A percentile compares a stretch with the other conserved stretches of the same genome.
phyloP scores from a whole-genome alignment of 2,329 filamentous ascomycete genomes.

The Neonectria punicea region DNA sequence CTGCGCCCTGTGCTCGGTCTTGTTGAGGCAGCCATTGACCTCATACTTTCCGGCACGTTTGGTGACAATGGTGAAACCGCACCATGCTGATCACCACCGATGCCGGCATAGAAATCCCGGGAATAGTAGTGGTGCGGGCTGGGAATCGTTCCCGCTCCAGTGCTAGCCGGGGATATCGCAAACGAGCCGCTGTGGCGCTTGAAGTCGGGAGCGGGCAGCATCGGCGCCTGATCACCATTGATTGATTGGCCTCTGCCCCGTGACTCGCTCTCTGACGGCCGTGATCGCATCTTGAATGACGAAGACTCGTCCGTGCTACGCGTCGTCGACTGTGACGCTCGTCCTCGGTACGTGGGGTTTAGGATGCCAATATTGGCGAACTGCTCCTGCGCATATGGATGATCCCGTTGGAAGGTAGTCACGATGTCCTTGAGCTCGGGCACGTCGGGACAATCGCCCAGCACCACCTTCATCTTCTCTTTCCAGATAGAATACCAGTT shows the following conservation, averaged over 20 bases:
- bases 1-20: slow-evolving; percentile 71
- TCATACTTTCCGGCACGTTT: slow-evolving; percentile 61
- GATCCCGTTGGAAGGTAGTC: slow-evolving; percentile 81
- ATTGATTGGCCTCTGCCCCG: slow-evolving; percentile 69
- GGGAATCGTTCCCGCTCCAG: slow-evolving; percentile 47
- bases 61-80: slow-evolving; percentile 66
- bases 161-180: slow-evolving; percentile 65
- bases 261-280: slow-evolving; percentile 60
- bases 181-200: slow-evolving; percentile 75
- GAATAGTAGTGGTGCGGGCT: slow-evolving; percentile 67
- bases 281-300: slow-evolving; percentile 59
- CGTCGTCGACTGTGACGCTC: slow-evolving; percentile 68
- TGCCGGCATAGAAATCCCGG: slow-evolving; percentile 53
- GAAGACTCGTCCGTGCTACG: slow-evolving; percentile 61
- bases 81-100: slow-evolving; percentile 57
- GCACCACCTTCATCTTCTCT: slow-evolving; percentile 80
- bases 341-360: slow-evolving; percentile 75
- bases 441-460: slow-evolving; percentile 71
- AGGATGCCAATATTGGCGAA: slow-evolving; percentile 79
- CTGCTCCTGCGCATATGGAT: slow-evolving; percentile 78
- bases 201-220: slow-evolving; percentile 73
- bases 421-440: slow-evolving; percentile 79
- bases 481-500: slow-evolving; percentile 87
- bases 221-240: slow-evolving; percentile 71
- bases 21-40: slow-evolving; percentile 58